phyloP scores from a whole-genome alignment of 345 rosid genomes.

The Stellera chamaejasme region DNA sequence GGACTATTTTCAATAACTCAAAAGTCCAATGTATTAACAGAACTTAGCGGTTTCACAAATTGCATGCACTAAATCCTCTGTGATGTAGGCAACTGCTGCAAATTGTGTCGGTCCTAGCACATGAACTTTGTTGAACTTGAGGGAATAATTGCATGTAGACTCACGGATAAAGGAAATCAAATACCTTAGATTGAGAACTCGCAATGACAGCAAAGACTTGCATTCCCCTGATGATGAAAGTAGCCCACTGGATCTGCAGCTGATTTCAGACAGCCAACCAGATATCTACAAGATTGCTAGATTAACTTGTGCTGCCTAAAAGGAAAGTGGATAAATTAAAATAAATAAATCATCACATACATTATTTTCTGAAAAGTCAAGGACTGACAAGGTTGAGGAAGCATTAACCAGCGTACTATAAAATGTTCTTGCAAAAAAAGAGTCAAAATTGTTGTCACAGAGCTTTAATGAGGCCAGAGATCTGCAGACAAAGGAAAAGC shows the following conservation, averaged over 20 bases:
- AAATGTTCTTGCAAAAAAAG: conserved; percentile 33
- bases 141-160: conserved; percentile 2
- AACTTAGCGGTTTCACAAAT: background rate
- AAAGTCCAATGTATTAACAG: conserved; percentile 4
- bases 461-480: conserved; percentile 53
- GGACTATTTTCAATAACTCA: conserved; percentile 1
- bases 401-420: conserved; percentile 52
- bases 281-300: conserved; percentile 35
- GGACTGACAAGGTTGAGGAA: conserved; percentile 41
- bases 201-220: conserved; percentile 51
- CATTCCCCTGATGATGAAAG: conserved; percentile 16
- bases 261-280: conserved; percentile 74
- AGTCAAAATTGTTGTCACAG: conserved; percentile 41
- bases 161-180: conserved; percentile 1
- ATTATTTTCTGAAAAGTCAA: conserved; percentile 79
- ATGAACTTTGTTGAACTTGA: background rate
- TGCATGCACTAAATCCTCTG: background rate
- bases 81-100: background rate
- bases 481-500: conserved; percentile 31
- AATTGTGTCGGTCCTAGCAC: too few relatives aligned
- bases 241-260: conserved; percentile 28
- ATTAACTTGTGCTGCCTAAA: conserved; percentile 12
- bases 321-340: conserved; percentile 7
- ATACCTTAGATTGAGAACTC: conserved; percentile 68
- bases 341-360: conserved; percentile 29